These are phyloP conservation scores for Lipomyces chichibuensis DNA, from an alignment of 805 yeast species.

Conservation along the genomic window DNA sequence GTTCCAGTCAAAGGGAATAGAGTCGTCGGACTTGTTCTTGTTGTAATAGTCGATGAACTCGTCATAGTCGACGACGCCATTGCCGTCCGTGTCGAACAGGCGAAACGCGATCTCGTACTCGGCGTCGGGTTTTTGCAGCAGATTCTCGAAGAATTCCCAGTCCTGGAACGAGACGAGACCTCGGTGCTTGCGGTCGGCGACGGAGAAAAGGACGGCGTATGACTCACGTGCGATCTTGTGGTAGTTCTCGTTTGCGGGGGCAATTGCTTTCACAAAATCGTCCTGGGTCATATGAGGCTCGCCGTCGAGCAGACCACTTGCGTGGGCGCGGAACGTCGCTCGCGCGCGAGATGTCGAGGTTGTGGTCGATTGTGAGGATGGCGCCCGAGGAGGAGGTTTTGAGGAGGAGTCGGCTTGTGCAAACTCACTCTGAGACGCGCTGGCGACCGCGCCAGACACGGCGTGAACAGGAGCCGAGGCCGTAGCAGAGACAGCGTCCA, in stretches of 20 bases:
- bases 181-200: constrained; percentile 71
- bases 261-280: constrained; percentile 52
- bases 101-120: constrained; percentile 56
- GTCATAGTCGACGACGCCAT: constrained; percentile 47
- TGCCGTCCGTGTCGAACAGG: constrained; percentile 48
- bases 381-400: neutral
- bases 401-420: constrained; percentile 5
- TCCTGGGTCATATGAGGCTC: constrained; percentile 46
- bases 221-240: constrained; percentile 60
- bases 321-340: constrained; percentile 20
- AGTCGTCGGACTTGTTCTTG: constrained; percentile 43
- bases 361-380: neutral
- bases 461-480: constrained; percentile 9
- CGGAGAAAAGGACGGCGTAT: constrained; percentile 72
- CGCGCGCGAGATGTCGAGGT: neutral
- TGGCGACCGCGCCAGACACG: neutral
- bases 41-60: constrained; percentile 48
- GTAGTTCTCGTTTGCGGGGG: constrained; percentile 52
- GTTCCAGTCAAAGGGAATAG: constrained; percentile 51
- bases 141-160: constrained; percentile 70
- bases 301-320: constrained; percentile 29
- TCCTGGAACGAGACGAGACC: constrained; percentile 72
- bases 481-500: constrained; percentile 6
- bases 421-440: constrained; percentile 1
- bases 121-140: constrained; percentile 58